Conservation (phyloP, 441 rosid species). For the Erodium chrysanthum region DNA sequence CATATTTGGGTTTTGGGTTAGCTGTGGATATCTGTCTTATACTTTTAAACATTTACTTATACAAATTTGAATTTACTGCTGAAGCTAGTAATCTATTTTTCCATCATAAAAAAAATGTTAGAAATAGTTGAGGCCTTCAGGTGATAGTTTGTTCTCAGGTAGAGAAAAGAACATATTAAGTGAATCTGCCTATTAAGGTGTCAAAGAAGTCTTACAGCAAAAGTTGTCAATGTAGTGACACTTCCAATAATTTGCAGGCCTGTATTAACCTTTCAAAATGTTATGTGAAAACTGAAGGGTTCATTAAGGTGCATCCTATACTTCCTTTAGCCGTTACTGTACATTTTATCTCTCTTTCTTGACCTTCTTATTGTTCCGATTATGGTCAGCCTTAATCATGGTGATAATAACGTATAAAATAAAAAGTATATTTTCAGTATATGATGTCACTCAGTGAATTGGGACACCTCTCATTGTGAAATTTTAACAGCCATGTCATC, state of each 20-base stretch:
- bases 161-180: neutral
- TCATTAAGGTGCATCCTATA: neutral
- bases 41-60: neutral
- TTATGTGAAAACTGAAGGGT: conserved; percentile 2
- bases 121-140: neutral
- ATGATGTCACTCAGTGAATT: neutral
- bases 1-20: too few relatives aligned
- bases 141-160: neutral
- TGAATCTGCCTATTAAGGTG: neutral
- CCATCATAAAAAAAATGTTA: neutral
- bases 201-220: neutral
- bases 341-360: neutral
- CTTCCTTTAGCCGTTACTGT: neutral
- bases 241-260: neutral
- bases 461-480: neutral
- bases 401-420: neutral
- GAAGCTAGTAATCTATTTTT: neutral
- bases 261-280: neutral
- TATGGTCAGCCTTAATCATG: neutral
- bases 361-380: neutral
- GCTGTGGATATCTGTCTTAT: neutral
- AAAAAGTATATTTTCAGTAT: neutral
- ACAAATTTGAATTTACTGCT: neutral
- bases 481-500: neutral
- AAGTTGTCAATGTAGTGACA: neutral